Conservation (phyloP, 1,284 basidiomycete species). For the Ceraceosorus guamensis region DNA sequence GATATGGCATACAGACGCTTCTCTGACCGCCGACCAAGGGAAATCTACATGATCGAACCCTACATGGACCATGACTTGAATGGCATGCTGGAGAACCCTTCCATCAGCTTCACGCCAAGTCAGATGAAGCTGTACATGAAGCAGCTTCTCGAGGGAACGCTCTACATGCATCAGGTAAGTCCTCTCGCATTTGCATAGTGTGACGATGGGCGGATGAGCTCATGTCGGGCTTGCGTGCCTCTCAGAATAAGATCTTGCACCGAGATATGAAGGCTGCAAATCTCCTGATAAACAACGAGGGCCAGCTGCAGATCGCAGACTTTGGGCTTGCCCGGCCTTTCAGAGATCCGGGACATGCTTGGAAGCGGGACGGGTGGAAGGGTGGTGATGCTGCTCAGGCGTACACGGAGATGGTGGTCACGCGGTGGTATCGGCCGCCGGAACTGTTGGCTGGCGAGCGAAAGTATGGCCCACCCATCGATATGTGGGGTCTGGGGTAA, state of each 20-base stretch:
- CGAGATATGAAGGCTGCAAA: conserved; percentile 99
- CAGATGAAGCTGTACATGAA: conserved; percentile 92
- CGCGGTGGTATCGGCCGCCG: conserved; percentile 94
- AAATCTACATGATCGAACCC: conserved; percentile 90
- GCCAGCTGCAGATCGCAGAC: conserved; percentile 63
- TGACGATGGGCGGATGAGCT: neutral
- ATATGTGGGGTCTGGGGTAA: conserved; percentile 96
- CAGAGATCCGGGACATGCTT: conserved; percentile 24
- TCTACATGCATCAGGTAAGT: conserved; percentile 82
- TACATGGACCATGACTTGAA: conserved; percentile 99
- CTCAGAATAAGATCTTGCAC: conserved; percentile 85
- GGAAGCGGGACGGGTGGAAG: conserved; percentile 27
- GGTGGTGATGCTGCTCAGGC: conserved; percentile 41
- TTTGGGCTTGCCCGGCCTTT: conserved; percentile 79
- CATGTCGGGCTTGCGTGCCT: neutral
- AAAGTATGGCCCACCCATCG: conserved; percentile 83
- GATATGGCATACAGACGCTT: conserved; percentile 67
- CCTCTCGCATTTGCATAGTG: neutral
- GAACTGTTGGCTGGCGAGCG: conserved; percentile 83
- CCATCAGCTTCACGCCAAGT: conserved; percentile 35
- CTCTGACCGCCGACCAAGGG: conserved; percentile 54
- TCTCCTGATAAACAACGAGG: conserved; percentile 74
- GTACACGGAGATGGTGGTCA: conserved; percentile 98
- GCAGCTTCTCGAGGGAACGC: conserved; percentile 86
- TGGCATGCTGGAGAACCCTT: conserved; percentile 70